Conservation (phyloP, 495 filamentous ascomycete species). For the Thozetella sp. region DNA sequence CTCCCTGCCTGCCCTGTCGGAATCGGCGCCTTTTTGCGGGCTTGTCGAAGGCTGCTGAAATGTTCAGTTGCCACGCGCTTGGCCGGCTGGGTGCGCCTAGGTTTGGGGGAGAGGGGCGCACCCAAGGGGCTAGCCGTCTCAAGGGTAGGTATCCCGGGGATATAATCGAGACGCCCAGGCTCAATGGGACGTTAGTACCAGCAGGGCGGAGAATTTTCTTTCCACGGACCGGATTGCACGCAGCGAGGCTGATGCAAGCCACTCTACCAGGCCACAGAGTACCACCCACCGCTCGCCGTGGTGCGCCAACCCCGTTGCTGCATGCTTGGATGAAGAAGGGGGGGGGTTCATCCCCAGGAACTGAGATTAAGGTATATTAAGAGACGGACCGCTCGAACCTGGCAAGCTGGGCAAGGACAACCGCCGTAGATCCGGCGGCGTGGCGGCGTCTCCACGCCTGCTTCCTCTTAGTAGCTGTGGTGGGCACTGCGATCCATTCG, state of each 20-base stretch:
- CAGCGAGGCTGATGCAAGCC: constrained; percentile 6
- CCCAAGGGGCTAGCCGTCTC: not conserved
- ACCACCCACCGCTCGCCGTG: not conserved
- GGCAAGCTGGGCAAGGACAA: too few species aligned
- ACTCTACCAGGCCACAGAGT: not conserved
- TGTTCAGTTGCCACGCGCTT: too few species aligned
- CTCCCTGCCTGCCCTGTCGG: not conserved
- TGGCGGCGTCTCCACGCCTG: too few species aligned
- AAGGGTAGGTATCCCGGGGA: not conserved
- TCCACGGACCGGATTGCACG: constrained; percentile 8
- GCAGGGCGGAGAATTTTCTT: constrained; percentile 6
- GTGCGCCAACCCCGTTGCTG: not conserved
- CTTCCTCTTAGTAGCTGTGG: too few species aligned
- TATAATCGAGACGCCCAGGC: not conserved
- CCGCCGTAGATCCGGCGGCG: too few species aligned
- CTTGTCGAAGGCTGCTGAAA: not conserved
- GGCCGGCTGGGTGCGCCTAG: too few species aligned
- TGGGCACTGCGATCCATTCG: too few species aligned
- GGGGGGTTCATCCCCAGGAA: not conserved
- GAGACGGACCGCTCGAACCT: not conserved
- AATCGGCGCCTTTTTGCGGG: not conserved
- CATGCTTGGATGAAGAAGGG: not conserved
- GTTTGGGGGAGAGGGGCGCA: too few species aligned
- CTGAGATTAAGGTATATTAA: not conserved
- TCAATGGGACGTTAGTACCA: constrained; percentile 5